These are phyloP conservation scores for Fusarium sp. DNA, from an alignment of 2,329 filamentous ascomycete species.

Conservation along the genomic window DNA sequence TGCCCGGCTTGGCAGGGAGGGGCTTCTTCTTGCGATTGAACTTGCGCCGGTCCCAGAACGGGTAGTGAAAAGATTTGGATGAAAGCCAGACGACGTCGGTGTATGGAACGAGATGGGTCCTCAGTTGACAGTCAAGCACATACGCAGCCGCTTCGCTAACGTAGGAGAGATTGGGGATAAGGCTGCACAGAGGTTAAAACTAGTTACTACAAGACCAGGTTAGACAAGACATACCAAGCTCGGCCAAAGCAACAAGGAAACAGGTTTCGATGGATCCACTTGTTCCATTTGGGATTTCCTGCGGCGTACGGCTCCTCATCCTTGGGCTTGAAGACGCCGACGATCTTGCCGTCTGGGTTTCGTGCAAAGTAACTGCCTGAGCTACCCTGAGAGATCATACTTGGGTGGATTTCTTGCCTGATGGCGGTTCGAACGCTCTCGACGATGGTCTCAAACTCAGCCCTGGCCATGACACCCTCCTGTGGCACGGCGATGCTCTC, in stretches of 20 bases:
- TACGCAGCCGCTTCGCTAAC: slow-evolving; percentile 98
- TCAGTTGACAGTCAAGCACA: slow-evolving; percentile 90
- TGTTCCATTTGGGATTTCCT: slow-evolving; percentile 98
- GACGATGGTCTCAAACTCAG: slow-evolving; percentile 89
- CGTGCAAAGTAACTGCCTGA: slow-evolving; percentile 98
- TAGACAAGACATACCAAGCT: slow-evolving; percentile 75
- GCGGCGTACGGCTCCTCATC: slow-evolving; percentile 98
- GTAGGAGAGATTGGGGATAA: slow-evolving; percentile 98
- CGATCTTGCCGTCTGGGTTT: slow-evolving; percentile 91
- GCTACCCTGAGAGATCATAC: slow-evolving; percentile 96
- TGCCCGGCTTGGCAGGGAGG: slow-evolving; percentile 91
- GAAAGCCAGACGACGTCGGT: slow-evolving; percentile 95
- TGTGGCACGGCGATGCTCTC: slow-evolving; percentile 78
- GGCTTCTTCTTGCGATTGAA: slow-evolving; percentile 90
- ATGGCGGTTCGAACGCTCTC: slow-evolving; percentile 94
- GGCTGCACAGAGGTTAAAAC: slow-evolving; percentile 58
- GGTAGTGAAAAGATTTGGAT: slow-evolving; percentile 98
- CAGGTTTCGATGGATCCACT: slow-evolving; percentile 98
- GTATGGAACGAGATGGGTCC: slow-evolving; percentile 94
- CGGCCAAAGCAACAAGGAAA: slow-evolving; percentile 98
- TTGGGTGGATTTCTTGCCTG: slow-evolving; percentile 90
- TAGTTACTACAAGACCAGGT: background rate
- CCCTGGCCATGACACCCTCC: slow-evolving; percentile 79
- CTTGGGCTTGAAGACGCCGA: slow-evolving; percentile 99
- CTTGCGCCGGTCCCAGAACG: slow-evolving; percentile 94